Conservation (phyloP, 2,329 filamentous ascomycete species). For the Pestalotiopsis sp. region DNA sequence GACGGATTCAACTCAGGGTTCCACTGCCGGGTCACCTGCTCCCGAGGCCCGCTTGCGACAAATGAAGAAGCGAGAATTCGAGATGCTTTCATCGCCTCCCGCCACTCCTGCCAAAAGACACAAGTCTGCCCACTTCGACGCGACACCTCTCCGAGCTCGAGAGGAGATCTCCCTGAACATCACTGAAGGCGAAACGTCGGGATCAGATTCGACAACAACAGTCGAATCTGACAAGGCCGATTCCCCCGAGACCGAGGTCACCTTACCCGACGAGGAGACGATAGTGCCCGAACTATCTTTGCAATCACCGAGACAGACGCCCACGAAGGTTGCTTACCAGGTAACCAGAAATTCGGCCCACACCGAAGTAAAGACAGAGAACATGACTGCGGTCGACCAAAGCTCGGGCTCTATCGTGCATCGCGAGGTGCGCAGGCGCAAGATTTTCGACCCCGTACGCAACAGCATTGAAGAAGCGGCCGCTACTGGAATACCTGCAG, state of each 20-base stretch:
- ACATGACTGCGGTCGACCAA: slow-evolving; percentile 26
- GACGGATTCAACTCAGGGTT: slow-evolving; percentile 34
- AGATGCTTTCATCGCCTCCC: slow-evolving; percentile 53
- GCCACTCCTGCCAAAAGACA: slow-evolving; percentile 55
- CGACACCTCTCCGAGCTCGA: slow-evolving; percentile 27
- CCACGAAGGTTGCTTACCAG: slow-evolving; percentile 21
- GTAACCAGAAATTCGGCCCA: slow-evolving; percentile 14
- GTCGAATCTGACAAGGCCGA: slow-evolving; percentile 34
- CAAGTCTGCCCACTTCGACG: slow-evolving; percentile 37
- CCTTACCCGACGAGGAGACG: slow-evolving; percentile 51
- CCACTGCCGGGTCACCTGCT: slow-evolving; percentile 35
- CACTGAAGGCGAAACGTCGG: slow-evolving; percentile 34
- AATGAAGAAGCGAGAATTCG: slow-evolving; percentile 45
- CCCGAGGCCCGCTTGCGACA: slow-evolving; percentile 26
- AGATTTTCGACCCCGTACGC: neutral
- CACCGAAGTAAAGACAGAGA: slow-evolving; percentile 34
- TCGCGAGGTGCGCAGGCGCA: neutral
- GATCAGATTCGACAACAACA: slow-evolving; percentile 25
- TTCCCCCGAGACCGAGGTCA: slow-evolving; percentile 43
- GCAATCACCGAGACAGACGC: slow-evolving; percentile 35
- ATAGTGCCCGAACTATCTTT: slow-evolving; percentile 35
- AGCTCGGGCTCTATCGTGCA: slow-evolving; percentile 16
- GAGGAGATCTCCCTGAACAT: slow-evolving; percentile 38
- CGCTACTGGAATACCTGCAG: slow-evolving; percentile 12
- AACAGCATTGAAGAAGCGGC: neutral